These are phyloP conservation scores for Rhizopus stolonifer DNA, from an alignment of 371 early-diverging fungal genomes.

Conservation along the genomic window DNA sequence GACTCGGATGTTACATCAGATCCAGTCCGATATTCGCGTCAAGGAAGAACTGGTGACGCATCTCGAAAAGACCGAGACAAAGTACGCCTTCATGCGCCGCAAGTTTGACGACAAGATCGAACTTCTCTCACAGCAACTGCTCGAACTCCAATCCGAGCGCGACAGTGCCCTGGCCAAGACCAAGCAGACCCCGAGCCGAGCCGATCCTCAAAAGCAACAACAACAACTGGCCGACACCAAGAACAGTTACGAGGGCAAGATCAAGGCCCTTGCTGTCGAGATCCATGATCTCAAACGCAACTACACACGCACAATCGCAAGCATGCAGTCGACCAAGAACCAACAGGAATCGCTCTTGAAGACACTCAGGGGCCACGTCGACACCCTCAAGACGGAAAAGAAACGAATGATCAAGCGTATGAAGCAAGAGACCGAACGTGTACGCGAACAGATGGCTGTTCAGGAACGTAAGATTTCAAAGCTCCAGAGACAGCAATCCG, in stretches of 20 bases:
- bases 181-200: conserved; percentile 28
- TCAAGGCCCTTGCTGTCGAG: conserved; percentile 66
- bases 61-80: conserved; percentile 57
- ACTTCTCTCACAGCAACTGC: conserved; percentile 57
- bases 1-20: conserved; percentile 61
- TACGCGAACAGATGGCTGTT: conserved; percentile 63
- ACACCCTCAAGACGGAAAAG: conserved; percentile 75
- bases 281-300: conserved; percentile 69
- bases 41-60: conserved; percentile 58
- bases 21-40: conserved; percentile 71
- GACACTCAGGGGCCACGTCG: conserved; percentile 57
- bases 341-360: conserved; percentile 54
- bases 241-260: conserved; percentile 70
- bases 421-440: conserved; percentile 71
- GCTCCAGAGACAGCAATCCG: conserved; percentile 67
- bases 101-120: conserved; percentile 74
- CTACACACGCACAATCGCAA: conserved; percentile 55
- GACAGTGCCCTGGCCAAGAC: conserved; percentile 61
- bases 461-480: conserved; percentile 75
- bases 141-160: conserved; percentile 64
- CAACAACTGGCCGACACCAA: conserved; percentile 47
- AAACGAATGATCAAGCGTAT: conserved; percentile 77
- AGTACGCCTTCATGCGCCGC: conserved; percentile 57
- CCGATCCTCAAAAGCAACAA: conserved; percentile 34
- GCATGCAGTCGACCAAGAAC: conserved; percentile 56